These are phyloP conservation scores for Quercus cerris DNA, from an alignment of 306 rosid genomes.

Conservation along the genomic window DNA sequence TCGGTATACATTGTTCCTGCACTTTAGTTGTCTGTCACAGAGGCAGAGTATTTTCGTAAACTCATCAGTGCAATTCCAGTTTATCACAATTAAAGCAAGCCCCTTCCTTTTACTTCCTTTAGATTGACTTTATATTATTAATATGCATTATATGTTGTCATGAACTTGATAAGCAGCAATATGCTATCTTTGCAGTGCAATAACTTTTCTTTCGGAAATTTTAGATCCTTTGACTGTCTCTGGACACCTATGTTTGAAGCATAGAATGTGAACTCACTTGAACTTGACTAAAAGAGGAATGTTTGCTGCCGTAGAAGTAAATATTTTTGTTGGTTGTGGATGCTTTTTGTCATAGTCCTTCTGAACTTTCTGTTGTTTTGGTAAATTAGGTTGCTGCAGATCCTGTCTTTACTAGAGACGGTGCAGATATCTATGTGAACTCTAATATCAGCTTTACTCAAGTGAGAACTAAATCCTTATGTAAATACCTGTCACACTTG, in stretches of 20 bases:
- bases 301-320: conserved; percentile 1
- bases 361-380: conserved; percentile 26
- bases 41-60: neutral
- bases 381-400: conserved; percentile 75
- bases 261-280: neutral
- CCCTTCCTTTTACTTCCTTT: neutral
- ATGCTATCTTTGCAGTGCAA: neutral
- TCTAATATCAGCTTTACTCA: conserved; percentile 94
- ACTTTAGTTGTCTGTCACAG: too few relatives aligned
- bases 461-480: conserved; percentile 41
- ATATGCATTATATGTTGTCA: neutral
- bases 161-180: neutral
- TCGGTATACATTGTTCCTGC: too few relatives aligned
- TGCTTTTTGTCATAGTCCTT: conserved; percentile 10
- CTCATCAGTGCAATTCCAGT: neutral
- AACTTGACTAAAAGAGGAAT: neutral
- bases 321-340: neutral
- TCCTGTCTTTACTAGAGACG: conserved; percentile 74
- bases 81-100: neutral
- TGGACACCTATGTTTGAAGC: neutral
- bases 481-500: conserved; percentile 5
- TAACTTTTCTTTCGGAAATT: neutral
- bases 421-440: conserved; percentile 86
- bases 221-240: neutral
- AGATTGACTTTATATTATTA: neutral